These are phyloP conservation scores for Batrachochytrium dendrobatidis DNA, from an alignment of 371 early-diverging fungal genomes.

Conservation along the genomic window DNA sequence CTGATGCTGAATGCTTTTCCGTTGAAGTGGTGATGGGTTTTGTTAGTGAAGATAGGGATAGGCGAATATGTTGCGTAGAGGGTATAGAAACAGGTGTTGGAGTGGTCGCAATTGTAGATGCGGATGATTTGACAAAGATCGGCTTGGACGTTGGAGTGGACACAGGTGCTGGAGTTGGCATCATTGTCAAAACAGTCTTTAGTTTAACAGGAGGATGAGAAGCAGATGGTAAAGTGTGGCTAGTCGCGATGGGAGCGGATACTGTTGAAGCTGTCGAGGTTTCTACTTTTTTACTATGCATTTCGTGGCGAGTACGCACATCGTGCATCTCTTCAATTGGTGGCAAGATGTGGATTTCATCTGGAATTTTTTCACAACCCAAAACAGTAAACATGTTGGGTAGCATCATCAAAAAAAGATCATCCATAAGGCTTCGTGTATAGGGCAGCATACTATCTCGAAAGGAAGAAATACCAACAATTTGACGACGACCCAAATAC, in stretches of 20 bases:
- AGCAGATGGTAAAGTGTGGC: background rate
- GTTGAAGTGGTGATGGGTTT: background rate
- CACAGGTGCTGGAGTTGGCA: background rate
- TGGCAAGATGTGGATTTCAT: background rate
- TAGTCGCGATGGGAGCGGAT: background rate
- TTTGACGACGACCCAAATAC: background rate
- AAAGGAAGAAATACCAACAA: constrained; percentile 1
- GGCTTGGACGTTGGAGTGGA: background rate
- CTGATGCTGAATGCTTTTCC: background rate
- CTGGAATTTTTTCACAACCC: background rate
- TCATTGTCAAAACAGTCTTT: background rate
- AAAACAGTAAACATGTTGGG: background rate
- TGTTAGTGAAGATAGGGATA: background rate
- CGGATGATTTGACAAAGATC: background rate
- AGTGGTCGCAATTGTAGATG: background rate
- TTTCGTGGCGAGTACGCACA: background rate
- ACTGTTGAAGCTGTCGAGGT: background rate
- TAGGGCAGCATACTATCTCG: background rate
- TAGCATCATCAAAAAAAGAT: background rate
- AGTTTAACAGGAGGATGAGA: background rate
- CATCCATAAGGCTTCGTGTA: background rate
- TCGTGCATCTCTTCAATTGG: background rate
- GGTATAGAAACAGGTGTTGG: background rate
- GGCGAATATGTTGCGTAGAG: background rate
- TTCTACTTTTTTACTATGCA: background rate